Evolutionary conservation across 225 moss, liverwort and hornwort species (phyloP).

Genomic region (Straminergon stramineum): DNA sequence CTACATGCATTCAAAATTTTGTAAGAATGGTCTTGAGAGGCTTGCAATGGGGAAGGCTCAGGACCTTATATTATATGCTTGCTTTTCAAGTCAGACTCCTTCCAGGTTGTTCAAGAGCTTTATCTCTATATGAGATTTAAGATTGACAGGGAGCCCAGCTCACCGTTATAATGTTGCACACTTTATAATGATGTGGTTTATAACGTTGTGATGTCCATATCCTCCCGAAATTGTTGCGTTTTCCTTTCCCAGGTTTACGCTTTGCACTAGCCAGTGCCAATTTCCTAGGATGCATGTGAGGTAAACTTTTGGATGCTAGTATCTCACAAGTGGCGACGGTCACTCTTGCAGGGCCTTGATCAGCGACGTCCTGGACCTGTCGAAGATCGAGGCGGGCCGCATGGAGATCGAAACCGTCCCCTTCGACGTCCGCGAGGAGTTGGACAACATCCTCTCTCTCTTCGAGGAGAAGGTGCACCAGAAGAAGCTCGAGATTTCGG

Average conservation of each 20-base stretch:
- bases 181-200: not conserved
- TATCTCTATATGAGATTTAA: not conserved
- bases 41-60: not conserved
- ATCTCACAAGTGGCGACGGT: not conserved
- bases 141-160: not conserved
- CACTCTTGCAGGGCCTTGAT: constrained; percentile 53
- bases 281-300: not conserved
- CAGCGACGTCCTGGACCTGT: constrained; percentile 84
- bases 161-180: not conserved
- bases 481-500: constrained; percentile 73
- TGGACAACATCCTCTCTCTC: constrained; percentile 72
- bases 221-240: not conserved
- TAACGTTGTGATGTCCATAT: not conserved
- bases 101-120: not conserved
- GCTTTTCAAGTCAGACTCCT: not conserved
- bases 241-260: not conserved
- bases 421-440: constrained; percentile 69
- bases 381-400: constrained; percentile 88
- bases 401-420: constrained; percentile 89
- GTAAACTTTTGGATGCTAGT: not conserved
- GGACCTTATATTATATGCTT: not conserved
- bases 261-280: not conserved
- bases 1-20: not conserved
- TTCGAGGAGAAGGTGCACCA: constrained; percentile 85
- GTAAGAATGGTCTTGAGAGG: not conserved